Conservation (phyloP, 1,284 basidiomycete genomes). For the Rhodotorula glutinis region DNA sequence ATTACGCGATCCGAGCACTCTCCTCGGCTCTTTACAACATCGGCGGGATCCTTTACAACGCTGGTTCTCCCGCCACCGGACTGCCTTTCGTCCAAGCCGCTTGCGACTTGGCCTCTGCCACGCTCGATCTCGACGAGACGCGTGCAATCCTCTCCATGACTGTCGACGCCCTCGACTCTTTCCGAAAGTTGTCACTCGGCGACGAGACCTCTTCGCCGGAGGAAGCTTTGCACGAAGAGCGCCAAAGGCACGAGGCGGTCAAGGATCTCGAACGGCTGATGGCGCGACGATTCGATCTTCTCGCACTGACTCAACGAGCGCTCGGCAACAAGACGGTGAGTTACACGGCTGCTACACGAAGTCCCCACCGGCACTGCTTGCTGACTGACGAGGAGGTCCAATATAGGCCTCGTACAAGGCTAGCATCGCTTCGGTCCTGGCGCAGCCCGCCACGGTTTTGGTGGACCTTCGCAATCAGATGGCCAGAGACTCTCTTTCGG, state of each 20-base stretch:
- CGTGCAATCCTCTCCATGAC: background rate
- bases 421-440: constrained; percentile 18
- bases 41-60: constrained; percentile 49
- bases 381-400: background rate
- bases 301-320: constrained; percentile 28
- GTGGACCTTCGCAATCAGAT: background rate
- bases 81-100: constrained; percentile 42
- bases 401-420: constrained; percentile 24
- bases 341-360: too few species aligned
- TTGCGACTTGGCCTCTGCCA: constrained; percentile 40
- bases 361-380: too few species aligned
- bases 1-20: constrained; percentile 43
- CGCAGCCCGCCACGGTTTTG: constrained; percentile 2
- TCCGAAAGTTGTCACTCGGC: constrained; percentile 11
- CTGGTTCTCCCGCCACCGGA: constrained; percentile 42
- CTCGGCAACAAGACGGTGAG: constrained; percentile 35
- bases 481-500: background rate
- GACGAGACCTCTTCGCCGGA: constrained; percentile 32
- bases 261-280: constrained; percentile 16
- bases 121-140: constrained; percentile 12
- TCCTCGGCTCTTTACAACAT: constrained; percentile 49
- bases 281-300: constrained; percentile 31
- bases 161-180: background rate
- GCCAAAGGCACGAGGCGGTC: constrained; percentile 35
- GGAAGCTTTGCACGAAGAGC: constrained; percentile 33